A percentile compares a stretch with the other conserved stretches of the same genome.
phyloP scores from a whole-genome alignment of 306 rosid species.

The Ceratonia siliqua region DNA sequence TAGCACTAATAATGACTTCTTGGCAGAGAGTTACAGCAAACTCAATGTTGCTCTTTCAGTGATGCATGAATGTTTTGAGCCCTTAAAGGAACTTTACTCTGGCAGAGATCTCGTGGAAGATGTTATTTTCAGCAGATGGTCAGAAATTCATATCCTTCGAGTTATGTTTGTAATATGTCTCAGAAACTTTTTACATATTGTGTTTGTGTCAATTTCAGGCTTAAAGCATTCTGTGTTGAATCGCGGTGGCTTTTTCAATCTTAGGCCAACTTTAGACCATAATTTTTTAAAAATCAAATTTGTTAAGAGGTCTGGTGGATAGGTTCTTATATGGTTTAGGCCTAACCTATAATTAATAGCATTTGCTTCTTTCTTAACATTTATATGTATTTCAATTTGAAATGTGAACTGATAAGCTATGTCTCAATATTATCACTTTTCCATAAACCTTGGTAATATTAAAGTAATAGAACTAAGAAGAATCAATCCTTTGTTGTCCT shows the following conservation, averaged over 20 bases:
- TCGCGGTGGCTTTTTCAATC: neutral
- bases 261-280: neutral
- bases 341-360: neutral
- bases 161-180: constrained; percentile 18
- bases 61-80: constrained; percentile 93
- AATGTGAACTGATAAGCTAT: neutral
- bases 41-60: constrained; percentile 75
- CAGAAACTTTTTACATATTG: neutral
- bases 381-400: neutral
- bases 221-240: constrained; percentile 4
- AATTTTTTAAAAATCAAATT: neutral
- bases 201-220: constrained; percentile 19
- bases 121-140: constrained; percentile 71
- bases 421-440: neutral
- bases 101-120: constrained; percentile 69
- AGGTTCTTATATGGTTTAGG: neutral
- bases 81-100: constrained; percentile 64
- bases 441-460: neutral
- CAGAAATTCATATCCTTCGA: constrained; percentile 35
- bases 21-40: constrained; percentile 59
- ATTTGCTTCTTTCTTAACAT: neutral
- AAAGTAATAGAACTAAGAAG: neutral
- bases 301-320: neutral
- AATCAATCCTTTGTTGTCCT: neutral
- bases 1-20: constrained; percentile 30